Conservation (phyloP, 768 basidiomycete species). For the Rubroboletus satanas region DNA sequence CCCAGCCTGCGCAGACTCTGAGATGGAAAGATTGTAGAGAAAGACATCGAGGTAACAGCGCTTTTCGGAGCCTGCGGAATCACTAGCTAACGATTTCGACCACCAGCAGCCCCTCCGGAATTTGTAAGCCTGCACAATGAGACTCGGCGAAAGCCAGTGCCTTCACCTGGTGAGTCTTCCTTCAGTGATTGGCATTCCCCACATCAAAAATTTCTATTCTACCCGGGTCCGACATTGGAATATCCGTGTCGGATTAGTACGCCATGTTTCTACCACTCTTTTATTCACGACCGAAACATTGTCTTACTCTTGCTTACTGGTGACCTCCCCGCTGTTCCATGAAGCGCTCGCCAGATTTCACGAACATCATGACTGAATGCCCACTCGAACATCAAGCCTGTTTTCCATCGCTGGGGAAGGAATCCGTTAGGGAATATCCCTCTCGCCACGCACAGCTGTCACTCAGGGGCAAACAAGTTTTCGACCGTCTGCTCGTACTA, state of each 20-base stretch:
- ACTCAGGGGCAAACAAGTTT: constrained; percentile 1
- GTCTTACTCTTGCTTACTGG: constrained; percentile 1
- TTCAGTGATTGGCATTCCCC: constrained; percentile 1
- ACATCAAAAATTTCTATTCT: background rate
- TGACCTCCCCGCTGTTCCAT: background rate
- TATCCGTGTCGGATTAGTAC: background rate
- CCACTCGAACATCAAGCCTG: constrained; percentile 1
- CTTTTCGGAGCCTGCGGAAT: background rate
- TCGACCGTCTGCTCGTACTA: constrained; percentile 16
- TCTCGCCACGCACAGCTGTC: constrained; percentile 7
- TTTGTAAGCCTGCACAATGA: constrained; percentile 6
- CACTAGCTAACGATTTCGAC: background rate
- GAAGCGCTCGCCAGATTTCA: constrained; percentile 16
- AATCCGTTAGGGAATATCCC: background rate
- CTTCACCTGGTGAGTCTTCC: constrained; percentile 13
- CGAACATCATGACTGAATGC: constrained; percentile 20
- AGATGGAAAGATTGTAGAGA: constrained; percentile 9
- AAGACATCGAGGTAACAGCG: constrained; percentile 1
- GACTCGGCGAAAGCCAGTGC: constrained; percentile 3
- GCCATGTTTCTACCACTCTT: background rate
- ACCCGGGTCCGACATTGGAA: constrained; percentile 1
- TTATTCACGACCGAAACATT: constrained; percentile 2
- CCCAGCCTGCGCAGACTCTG: background rate
- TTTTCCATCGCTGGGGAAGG: background rate
- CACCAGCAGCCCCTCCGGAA: background rate